Conservation (phyloP, 148 eudicot species). For the Spergularia bocconei region DNA sequence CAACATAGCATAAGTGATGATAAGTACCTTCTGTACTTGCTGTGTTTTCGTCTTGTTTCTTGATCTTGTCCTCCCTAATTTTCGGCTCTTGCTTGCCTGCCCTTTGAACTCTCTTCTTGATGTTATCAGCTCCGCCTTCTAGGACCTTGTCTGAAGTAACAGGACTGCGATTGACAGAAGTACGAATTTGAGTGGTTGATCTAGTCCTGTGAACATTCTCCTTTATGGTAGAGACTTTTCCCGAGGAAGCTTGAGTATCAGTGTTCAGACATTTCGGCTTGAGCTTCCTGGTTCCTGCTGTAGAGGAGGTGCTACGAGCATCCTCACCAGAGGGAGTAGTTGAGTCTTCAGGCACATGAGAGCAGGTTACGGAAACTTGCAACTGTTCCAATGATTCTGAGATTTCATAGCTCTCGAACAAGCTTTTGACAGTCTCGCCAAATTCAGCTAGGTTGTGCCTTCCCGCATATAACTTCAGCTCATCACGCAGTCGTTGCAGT, state of each 20-base stretch:
- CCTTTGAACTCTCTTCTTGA: slow-evolving; percentile 46
- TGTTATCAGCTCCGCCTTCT: slow-evolving; percentile 34
- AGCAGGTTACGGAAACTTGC: slow-evolving; percentile 58
- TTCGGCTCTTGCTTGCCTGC: slow-evolving; percentile 36
- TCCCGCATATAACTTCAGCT: slow-evolving; percentile 60
- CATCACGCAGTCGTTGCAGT: slow-evolving; percentile 64
- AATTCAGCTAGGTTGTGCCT: slow-evolving; percentile 60
- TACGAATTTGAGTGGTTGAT: slow-evolving; percentile 28
- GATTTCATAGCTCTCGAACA: slow-evolving; percentile 65
- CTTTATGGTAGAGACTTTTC: slow-evolving; percentile 34
- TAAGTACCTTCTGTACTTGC: slow-evolving; percentile 36
- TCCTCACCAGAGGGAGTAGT: slow-evolving; percentile 53
- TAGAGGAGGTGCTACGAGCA: slow-evolving; percentile 51
- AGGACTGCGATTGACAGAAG: slow-evolving; percentile 39
- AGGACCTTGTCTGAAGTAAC: slow-evolving; percentile 28
- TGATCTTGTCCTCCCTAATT: slow-evolving; percentile 37
- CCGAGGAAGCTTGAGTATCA: slow-evolving; percentile 38
- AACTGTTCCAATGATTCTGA: slow-evolving; percentile 55
- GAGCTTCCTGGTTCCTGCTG: slow-evolving; percentile 43
- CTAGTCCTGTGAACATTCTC: slow-evolving; percentile 30
- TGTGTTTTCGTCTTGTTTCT: slow-evolving; percentile 37
- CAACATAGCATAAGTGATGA: not conserved
- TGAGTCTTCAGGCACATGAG: slow-evolving; percentile 51
- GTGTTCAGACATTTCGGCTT: slow-evolving; percentile 46
- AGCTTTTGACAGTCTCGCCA: slow-evolving; percentile 45